Evolutionary conservation across 139 green algal species (phyloP).

Genomic region (Micractinium conductrix): DNA sequence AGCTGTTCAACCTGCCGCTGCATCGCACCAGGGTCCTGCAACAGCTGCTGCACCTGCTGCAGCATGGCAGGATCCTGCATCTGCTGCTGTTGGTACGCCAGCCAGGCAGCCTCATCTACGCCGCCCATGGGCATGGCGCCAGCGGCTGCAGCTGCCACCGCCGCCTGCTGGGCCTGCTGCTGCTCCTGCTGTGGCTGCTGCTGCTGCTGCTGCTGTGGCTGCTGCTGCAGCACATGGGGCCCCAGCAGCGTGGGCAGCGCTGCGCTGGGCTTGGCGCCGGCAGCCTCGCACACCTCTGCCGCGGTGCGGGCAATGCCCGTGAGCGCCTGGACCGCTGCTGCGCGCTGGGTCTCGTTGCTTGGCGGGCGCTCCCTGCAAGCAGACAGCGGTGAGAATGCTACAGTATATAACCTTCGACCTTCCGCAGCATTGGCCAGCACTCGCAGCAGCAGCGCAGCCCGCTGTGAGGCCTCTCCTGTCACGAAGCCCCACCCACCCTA

Average conservation of each 20-base stretch:
- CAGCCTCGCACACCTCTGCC: background rate
- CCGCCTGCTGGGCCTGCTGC: background rate
- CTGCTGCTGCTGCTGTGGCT: background rate
- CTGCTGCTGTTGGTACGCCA: too few species aligned
- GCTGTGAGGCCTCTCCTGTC: too few species aligned
- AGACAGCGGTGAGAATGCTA: background rate
- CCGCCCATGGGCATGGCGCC: too few species aligned
- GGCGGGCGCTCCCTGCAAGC: constrained; percentile 20
- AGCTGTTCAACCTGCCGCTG: too few species aligned
- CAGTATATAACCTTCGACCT: too few species aligned
- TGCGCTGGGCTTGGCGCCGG: background rate
- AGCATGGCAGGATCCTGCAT: too few species aligned
- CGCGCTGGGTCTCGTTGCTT: constrained; percentile 22
- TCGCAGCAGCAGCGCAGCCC: too few species aligned
- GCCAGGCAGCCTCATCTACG: too few species aligned
- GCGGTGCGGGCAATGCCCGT: background rate
- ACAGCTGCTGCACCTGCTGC: too few species aligned
- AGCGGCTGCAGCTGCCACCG: background rate
- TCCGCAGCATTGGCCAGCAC: too few species aligned
- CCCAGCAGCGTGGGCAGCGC: constrained; percentile 10
- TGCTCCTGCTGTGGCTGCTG: background rate
- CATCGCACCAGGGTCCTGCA: too few species aligned
- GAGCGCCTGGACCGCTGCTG: background rate
- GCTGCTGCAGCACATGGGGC: background rate
- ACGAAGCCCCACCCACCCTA: too few species aligned